Conservation (phyloP, 768 basidiomycete species). For the Phanerodontia chrysosporium region DNA sequence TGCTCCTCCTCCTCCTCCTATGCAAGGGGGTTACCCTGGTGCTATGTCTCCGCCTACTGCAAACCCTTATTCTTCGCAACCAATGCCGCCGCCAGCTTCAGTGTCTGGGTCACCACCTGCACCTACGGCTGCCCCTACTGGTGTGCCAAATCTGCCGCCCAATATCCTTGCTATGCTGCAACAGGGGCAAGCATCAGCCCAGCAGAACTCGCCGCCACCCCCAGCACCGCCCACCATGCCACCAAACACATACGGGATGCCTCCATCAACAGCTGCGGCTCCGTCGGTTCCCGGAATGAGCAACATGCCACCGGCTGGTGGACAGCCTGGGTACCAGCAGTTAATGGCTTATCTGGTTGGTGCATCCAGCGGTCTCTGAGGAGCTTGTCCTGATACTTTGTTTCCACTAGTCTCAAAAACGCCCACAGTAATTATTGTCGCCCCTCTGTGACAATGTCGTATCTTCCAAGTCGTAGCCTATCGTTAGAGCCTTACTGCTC, state of each 20-base stretch:
- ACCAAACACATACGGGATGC: constrained; percentile 33
- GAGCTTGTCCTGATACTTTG: neutral
- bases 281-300: constrained; percentile 37
- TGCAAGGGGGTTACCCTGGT: constrained; percentile 28
- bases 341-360: constrained; percentile 51
- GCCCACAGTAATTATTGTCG: neutral
- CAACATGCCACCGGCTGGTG: constrained; percentile 29
- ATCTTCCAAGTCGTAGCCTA: neutral
- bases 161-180: constrained; percentile 69
- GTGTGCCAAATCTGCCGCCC: constrained; percentile 48
- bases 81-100: constrained; percentile 28
- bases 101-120: constrained; percentile 25
- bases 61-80: constrained; percentile 18
- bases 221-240: constrained; percentile 27
- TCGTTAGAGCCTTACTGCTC: neutral
- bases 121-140: constrained; percentile 16
- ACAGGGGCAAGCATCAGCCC: constrained; percentile 35
- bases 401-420: constrained; percentile 3
- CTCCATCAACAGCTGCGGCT: constrained; percentile 39
- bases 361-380: neutral
- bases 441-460: neutral
- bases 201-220: constrained; percentile 13
- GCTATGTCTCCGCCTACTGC: constrained; percentile 26
- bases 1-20: constrained; percentile 17
- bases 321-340: constrained; percentile 50